A percentile compares a stretch with the other conserved stretches of the same genome.
phyloP scores from a whole-genome alignment of 208 protist genomes.

The Trypanosoma brucei region DNA sequence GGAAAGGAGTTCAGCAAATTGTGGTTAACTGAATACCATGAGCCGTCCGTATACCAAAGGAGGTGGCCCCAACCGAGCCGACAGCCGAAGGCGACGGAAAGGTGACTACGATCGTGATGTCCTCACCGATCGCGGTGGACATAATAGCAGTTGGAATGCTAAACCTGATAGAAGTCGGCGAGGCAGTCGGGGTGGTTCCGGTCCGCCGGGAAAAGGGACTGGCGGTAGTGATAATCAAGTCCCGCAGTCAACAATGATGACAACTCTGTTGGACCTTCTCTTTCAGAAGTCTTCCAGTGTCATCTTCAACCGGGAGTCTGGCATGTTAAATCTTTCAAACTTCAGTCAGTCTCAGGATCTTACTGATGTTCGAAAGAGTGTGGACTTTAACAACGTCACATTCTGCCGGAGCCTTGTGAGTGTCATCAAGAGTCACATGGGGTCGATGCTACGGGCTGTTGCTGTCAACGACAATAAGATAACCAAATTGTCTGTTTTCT shows the following conservation, averaged over 20 bases:
- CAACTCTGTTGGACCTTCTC: constrained; percentile 64
- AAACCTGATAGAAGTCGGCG: no score
- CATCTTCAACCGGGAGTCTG: constrained; percentile 44
- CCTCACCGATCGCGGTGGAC: not conserved
- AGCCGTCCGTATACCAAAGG: constrained; percentile 60
- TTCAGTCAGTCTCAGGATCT: constrained; percentile 56
- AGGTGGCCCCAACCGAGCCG: constrained; percentile 9
- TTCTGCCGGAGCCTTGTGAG: constrained; percentile 73
- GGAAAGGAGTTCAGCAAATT: not conserved
- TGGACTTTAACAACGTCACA: constrained; percentile 80
- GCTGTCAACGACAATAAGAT: constrained; percentile 72
- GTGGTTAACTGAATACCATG: constrained; percentile 24
- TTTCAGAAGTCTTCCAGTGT: constrained; percentile 59
- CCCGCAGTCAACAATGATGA: constrained; percentile 58
- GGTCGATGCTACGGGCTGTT: constrained; percentile 49
- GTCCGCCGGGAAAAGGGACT: constrained; percentile 24
- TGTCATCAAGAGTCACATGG: constrained; percentile 63
- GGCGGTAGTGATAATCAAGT: constrained; percentile 18
- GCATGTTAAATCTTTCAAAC: constrained; percentile 59
- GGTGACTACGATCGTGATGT: not conserved
- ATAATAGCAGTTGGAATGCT: no score
- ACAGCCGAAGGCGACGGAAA: constrained; percentile 2
- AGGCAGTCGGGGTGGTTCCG: not conserved
- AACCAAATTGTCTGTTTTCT: constrained; percentile 43
- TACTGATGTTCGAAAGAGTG: constrained; percentile 45